Evolutionary conservation across 352 stramenopile species (phyloP).

Genomic region (Phytophthora cryptogea): DNA sequence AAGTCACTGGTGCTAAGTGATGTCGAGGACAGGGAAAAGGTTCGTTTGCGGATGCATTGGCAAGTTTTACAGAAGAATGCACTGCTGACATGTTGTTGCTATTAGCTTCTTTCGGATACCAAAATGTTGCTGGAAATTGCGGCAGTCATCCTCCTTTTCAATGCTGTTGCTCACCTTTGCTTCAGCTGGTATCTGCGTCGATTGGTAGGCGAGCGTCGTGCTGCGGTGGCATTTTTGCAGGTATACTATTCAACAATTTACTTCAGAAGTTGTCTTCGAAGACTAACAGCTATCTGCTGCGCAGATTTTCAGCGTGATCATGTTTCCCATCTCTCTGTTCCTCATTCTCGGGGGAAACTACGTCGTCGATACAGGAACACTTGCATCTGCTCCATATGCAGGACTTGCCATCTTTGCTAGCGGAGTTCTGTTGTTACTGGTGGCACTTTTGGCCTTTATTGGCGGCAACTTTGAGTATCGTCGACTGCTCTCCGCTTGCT

Average conservation of each 20-base stretch:
- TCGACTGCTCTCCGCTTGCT: conserved; percentile 70
- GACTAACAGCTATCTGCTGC: neutral
- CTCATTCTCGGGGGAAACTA: conserved; percentile 75
- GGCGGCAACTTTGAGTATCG: conserved; percentile 81
- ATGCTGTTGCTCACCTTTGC: conserved; percentile 40
- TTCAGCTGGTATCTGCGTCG: conserved; percentile 49
- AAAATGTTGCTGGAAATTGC: conserved; percentile 45
- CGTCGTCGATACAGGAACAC: conserved; percentile 66
- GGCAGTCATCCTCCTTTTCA: conserved; percentile 42
- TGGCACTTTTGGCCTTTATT: conserved; percentile 71
- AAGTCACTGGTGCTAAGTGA: conserved; percentile 42
- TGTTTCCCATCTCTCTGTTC: conserved; percentile 69
- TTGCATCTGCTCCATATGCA: conserved; percentile 71
- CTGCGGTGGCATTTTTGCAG: conserved; percentile 65
- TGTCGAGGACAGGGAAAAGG: conserved; percentile 44
- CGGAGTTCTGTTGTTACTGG: conserved; percentile 53
- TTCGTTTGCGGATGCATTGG: conserved; percentile 7
- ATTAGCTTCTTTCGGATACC: conserved; percentile 48
- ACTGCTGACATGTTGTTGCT: conserved; percentile 6
- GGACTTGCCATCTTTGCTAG: conserved; percentile 68
- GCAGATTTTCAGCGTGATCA: conserved; percentile 69
- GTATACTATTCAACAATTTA: conserved; percentile 20
- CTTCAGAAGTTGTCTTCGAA: neutral
- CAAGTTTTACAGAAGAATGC: no score
- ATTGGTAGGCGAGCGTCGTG: conserved; percentile 58